Percentiles rank a stretch among this genome's conserved stretches.
These are phyloP conservation scores for Drechslera avenae DNA, from an alignment of 2,329 filamentous ascomycete species.

Conservation along the genomic window DNA sequence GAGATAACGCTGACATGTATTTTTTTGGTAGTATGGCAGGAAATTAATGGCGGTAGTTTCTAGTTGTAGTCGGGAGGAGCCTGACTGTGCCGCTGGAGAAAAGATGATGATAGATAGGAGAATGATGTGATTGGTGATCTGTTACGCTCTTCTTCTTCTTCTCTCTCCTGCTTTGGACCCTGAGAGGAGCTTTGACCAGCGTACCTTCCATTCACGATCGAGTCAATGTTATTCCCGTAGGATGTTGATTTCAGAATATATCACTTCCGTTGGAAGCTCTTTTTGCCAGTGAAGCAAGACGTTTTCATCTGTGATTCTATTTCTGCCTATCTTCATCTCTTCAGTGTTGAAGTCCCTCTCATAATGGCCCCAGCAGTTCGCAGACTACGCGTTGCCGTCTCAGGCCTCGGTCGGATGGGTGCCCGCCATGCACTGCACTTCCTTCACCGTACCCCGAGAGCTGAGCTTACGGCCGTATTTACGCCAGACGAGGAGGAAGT, in stretches of 20 bases:
- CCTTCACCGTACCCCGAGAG: conserved; percentile 53
- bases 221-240: too few species aligned
- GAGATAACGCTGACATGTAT: background rate
- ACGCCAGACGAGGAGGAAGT: conserved; percentile 51
- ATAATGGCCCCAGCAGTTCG: conserved; percentile 43
- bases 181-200: background rate
- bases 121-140: background rate
- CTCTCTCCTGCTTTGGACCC: background rate
- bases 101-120: background rate
- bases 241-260: too few species aligned
- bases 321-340: background rate
- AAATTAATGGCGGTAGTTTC: background rate
- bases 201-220: background rate
- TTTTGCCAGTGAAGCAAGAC: too few species aligned
- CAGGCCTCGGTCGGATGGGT: conserved; percentile 58
- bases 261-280: too few species aligned
- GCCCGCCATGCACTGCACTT: conserved; percentile 56
- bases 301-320: too few species aligned
- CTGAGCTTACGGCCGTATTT: conserved; percentile 56
- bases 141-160: background rate
- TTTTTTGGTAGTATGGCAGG: background rate
- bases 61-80: background rate
- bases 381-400: conserved; percentile 53
- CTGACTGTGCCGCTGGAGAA: background rate
- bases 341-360: conserved; percentile 3